Percentiles rank a stretch among this genome's conserved stretches.
Conservation (phyloP, 202 grass and related monocot species). For the Cymbopogon flexuosus region DNA sequence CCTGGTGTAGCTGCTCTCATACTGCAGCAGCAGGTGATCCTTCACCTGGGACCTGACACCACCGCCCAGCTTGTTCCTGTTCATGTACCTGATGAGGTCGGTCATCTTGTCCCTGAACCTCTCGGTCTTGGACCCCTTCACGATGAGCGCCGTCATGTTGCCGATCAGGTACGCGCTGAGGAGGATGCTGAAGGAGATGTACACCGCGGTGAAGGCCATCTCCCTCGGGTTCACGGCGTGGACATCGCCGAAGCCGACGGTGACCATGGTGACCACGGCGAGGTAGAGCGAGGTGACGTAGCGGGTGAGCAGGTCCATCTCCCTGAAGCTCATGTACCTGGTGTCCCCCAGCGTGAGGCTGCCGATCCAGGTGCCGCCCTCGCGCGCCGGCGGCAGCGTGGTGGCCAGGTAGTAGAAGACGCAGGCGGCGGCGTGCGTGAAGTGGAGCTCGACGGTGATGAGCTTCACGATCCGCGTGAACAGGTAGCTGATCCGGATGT, state of each 20-base stretch:
- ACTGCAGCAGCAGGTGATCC: slow-evolving; percentile 62
- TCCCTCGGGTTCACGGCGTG: slow-evolving; percentile 74
- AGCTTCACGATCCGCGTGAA: slow-evolving; percentile 88
- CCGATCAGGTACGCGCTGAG: slow-evolving; percentile 81
- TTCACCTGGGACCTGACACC: slow-evolving; percentile 72
- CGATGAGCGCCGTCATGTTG: slow-evolving; percentile 94
- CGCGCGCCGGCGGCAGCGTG: slow-evolving; percentile 54
- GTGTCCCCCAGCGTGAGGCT: slow-evolving; percentile 61
- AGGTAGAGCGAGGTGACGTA: slow-evolving; percentile 89
- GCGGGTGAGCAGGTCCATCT: slow-evolving; percentile 66
- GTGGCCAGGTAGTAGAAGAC: slow-evolving; percentile 92
- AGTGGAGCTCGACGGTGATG: slow-evolving; percentile 85
- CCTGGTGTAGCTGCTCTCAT: slow-evolving; percentile 74
- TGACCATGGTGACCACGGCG: slow-evolving; percentile 77
- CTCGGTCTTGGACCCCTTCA: slow-evolving; percentile 81
- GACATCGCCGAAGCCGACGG: slow-evolving; percentile 78
- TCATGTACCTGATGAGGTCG: slow-evolving; percentile 92
- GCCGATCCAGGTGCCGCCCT: slow-evolving; percentile 77
- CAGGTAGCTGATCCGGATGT: slow-evolving; percentile 86
- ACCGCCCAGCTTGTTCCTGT: slow-evolving; percentile 70
- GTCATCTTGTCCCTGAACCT: slow-evolving; percentile 89
- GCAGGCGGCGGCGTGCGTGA: slow-evolving; percentile 83
- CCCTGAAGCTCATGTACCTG: slow-evolving; percentile 72
- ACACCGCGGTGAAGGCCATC: slow-evolving; percentile 70
- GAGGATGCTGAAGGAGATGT: slow-evolving; percentile 72